A percentile compares a stretch with the other conserved stretches of the same genome.
Evolutionary conservation across 73 alveolate species (phyloP).

Genomic region (Paramecium pentaurelia): DNA sequence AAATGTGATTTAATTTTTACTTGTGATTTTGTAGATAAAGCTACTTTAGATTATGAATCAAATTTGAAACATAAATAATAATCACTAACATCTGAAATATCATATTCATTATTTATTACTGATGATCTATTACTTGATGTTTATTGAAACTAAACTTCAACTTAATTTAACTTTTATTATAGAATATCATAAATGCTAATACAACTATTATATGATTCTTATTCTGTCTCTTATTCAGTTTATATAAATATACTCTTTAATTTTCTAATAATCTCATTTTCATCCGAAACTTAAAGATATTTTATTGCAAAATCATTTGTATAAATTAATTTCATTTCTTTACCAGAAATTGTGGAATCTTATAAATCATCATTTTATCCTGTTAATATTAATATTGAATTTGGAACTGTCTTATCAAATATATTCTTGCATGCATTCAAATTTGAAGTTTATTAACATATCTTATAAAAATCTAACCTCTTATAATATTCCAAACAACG

Average conservation of each 20-base stretch:
- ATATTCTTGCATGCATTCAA: conserved; percentile 31
- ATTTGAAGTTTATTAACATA: background rate
- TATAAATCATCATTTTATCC: background rate
- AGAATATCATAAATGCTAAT: background rate
- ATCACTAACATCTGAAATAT: background rate
- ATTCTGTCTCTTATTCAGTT: background rate
- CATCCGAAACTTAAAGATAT: background rate
- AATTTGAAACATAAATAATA: background rate
- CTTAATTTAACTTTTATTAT: background rate
- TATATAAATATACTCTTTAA: background rate
- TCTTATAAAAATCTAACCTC: conserved; percentile 4
- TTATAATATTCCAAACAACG: background rate
- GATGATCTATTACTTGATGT: background rate
- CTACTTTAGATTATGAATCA: background rate
- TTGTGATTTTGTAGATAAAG: background rate
- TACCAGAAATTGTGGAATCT: background rate
- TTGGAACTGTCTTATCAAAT: conserved; percentile 14
- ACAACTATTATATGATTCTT: background rate
- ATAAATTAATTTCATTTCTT: background rate
- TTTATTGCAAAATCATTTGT: conserved; percentile 36
- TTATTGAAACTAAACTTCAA: background rate
- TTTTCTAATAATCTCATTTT: background rate
- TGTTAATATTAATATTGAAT: background rate
- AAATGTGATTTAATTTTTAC: background rate
- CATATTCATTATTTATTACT: background rate